Base-by-base conservation (phyloP, 148 eudicot genomes). In the Fagopyrum esculentum region DNA sequence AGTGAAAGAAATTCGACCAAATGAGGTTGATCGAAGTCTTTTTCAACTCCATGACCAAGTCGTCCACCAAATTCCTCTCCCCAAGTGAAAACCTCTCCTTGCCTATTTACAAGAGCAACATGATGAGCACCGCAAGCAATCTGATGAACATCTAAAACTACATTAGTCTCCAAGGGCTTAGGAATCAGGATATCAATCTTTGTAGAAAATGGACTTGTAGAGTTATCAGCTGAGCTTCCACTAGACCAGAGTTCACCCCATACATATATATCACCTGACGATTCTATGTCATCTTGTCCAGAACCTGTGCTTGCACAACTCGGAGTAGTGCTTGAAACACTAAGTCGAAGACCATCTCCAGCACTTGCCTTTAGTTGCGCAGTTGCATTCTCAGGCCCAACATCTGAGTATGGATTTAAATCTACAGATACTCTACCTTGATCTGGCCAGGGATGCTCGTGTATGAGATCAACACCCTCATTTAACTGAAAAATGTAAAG, bases 51-150 rank as follows among this genome's bases (percentile, higher is more conserved):
- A 71, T 84, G 86, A 12, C 86, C 86, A 71, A 78, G 78, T 40
- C 84, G 73, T 2, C 86, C 86, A 3, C 84, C 84, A 8, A 78
- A 81, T 71, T 84, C 86, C 73, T 84, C 84, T 10, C 86, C 86
- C 86, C 86, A 84, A 12, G 82, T 81, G 78, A 84, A 81, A 72
- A 84, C 80, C 80, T 84, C 86, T 17, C 82, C 86, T 72, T 84
- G 86, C 74, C 84, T 69, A 43, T 81, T 81, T n/a, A 84, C 84
- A 69, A 84, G 86, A 63, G 82, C 83, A 63, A 79, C 69, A 66
- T 84, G 84, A 3, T 81, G 75, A 63, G 71, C 80, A 17, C 84
- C 86, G 66, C 86, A 84, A 48, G 82, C 77, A 52, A 84, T 81
- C 71, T 84, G 86, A 12, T 78, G 84, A 22, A 81, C 86, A 71